Base-by-base conservation (phyloP, 805 yeast genomes). In the Candida endomychidarum region DNA sequence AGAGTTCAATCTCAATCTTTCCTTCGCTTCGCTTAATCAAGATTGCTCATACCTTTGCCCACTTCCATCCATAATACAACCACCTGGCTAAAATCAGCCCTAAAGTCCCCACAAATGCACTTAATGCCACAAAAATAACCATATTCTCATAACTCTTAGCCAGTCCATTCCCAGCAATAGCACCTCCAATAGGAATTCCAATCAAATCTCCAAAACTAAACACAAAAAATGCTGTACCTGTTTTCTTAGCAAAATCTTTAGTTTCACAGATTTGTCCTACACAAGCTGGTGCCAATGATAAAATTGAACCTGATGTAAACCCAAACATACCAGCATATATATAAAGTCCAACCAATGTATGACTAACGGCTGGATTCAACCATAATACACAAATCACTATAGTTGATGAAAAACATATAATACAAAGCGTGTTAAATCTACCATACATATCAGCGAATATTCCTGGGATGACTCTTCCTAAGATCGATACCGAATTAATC, bases 101-200 rank as follows among this genome's bases (percentile, higher is more conserved):
- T 17, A 45, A 20, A 1, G 61, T 53, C 6, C 61, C 61, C 8
- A 46, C 41, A 4, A 49, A 25, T 0, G 60, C 52, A 35, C 48
- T 42, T 5, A 48, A 37, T 4, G 58, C 47, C 14, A 57, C 48
- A 34, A 58, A 58, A 8, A 52, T 42, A 11, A 58, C 63, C 48
- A 58, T 43, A 39, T 57, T 41, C 32, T 57, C 57, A 28, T 35
- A 47, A 22, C 15, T 19, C 14, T 34, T 37, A 4, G 43, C 31
- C 6, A 28, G 19, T 1, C 45, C 46, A 14, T 22, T 8, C 6
- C 28, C 22, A 7, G 45, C 51, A 26, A 58, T 58, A 9, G 61
- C 63, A 1, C 63, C 63, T 2, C 58, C 61, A 36, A 58, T 52
- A 6, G 60, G 62, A 11, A 57, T 55, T 3, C 60, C 62, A n/a